Evolutionary conservation across 169 alveolate genomes (phyloP).

Genomic region (Eimeria acervulina): DNA sequence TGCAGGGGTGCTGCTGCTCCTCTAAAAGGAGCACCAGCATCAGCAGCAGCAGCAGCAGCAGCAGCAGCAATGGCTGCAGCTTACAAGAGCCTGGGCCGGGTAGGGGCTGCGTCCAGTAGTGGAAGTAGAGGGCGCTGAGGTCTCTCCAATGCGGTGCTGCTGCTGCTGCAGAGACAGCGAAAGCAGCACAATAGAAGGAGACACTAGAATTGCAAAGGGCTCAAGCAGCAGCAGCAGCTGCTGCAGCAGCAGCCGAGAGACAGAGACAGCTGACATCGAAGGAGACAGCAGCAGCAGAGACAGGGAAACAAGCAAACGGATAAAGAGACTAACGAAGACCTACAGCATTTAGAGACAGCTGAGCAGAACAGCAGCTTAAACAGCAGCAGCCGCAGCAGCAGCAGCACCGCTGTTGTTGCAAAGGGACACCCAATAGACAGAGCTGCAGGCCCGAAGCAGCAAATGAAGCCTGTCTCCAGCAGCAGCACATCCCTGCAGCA

Average conservation of each 20-base stretch:
- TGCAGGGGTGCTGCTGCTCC: too few relatives aligned
- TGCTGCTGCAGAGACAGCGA: constrained; percentile 23
- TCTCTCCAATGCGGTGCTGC: constrained; percentile 79
- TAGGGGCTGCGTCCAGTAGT: constrained; percentile 84
- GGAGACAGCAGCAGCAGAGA: too few relatives aligned
- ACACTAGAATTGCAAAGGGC: not conserved
- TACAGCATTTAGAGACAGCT: constrained; percentile 17
- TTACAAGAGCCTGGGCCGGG: constrained; percentile 70
- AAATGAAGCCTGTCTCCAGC: constrained; percentile 31
- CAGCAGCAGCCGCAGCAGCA: too few relatives aligned
- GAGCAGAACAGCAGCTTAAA: too few relatives aligned
- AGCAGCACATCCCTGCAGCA: constrained; percentile 25
- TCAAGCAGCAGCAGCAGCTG: too few relatives aligned
- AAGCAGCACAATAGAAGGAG: not conserved
- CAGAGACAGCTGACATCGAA: not conserved
- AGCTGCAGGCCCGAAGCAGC: constrained; percentile 24
- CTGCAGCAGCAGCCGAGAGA: too few relatives aligned
- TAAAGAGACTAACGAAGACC: not conserved
- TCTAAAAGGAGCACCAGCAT: too few relatives aligned
- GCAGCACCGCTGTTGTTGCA: constrained; percentile 6
- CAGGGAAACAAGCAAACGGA: too few relatives aligned
- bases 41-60: too few relatives aligned
- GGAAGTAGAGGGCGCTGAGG: constrained; percentile 74
- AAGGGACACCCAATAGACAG: constrained; percentile 2
- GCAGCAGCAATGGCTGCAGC: not conserved